Base-by-base conservation (phyloP, 192 early-diverging fungal genomes). In the Podila verticillata region DNA sequence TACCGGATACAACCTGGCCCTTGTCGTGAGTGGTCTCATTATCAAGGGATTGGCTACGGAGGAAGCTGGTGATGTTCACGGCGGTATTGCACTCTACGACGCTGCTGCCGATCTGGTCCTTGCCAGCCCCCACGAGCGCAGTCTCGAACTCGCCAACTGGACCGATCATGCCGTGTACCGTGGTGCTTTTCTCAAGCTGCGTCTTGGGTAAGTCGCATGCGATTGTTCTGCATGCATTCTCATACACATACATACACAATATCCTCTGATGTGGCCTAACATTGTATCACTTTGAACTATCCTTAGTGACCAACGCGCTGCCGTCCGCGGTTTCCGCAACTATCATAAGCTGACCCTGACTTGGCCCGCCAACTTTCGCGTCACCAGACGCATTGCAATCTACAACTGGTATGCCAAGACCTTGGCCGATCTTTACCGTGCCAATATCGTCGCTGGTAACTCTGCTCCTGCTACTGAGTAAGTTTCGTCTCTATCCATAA, bases 121-220 rank as follows among this genome's bases (percentile, higher is more conserved):
- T 66, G 57, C 84, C 73, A 36, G 84, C 57, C 63, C 84, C 49
- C 63, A 82, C 17, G 84, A 83, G 58, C 60, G 66, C 54, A 57
- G 82, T 12, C 84, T 87, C 57, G 89, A 93, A 64, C 79, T 91
- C 31, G 61, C 84, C 13, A 83, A 90, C 58, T 93, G 93, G 91
- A 70, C 85, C 12, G 92, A 94, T 63, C 86, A 91, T 65, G 90
- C 90, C 20, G 72, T 94, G 68, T 94, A 93, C 75, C 88, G 91
- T 29, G 85, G 85, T 5, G 73, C 85, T 7, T 78, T 93, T 67
- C 63, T 91, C 48, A 84, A 81, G 57, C 29, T 84, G 48, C 67
- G 81, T 32, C 66, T 72, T 24, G 70, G 75, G 85, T 88, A 84
- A 77, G 65, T 51, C 44, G 15, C 44, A 7, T 47, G 7, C 44